Conservation (phyloP, 805 yeast species). For the Zygoascus ofunaensis region DNA sequence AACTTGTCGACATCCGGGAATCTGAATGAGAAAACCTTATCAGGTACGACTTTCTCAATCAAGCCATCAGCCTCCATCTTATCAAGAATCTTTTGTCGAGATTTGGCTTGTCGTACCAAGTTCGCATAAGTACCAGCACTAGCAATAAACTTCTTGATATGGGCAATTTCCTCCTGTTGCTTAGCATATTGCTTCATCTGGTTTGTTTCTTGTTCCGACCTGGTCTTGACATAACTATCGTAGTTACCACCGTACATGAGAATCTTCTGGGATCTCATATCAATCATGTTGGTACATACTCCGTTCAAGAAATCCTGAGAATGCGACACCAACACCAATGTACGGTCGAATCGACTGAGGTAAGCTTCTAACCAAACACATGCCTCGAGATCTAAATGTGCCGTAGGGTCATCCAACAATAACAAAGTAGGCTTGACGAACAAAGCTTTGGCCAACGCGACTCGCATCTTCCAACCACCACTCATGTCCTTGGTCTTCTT, state of each 20-base stretch:
- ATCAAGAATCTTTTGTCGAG: conserved; percentile 97
- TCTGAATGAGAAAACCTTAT: conserved; percentile 86
- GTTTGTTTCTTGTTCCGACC: conserved; percentile 87
- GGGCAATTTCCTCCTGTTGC: conserved; percentile 98
- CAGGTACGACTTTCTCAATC: conserved; percentile 84
- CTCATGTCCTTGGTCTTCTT: conserved; percentile 98
- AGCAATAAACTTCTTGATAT: conserved; percentile 97
- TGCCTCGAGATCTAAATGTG: conserved; percentile 97
- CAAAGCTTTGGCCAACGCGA: conserved; percentile 93
- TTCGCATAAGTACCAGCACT: conserved; percentile 99
- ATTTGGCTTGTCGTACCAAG: conserved; percentile 96
- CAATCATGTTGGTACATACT: conserved; percentile 96
- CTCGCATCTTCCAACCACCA: conserved; percentile 99
- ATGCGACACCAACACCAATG: conserved; percentile 89
- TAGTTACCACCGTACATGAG: conserved; percentile 92
- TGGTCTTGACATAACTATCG: conserved; percentile 92
- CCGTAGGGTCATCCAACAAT: conserved; percentile 96
- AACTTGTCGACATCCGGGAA: conserved; percentile 94
- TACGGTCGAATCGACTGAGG: conserved; percentile 87
- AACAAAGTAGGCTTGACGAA: conserved; percentile 95
- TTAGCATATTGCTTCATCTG: conserved; percentile 96
- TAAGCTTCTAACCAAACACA: conserved; percentile 99
- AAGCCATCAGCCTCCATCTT: conserved; percentile 99
- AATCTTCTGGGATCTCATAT: conserved; percentile 80
- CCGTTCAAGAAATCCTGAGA: conserved; percentile 99